Conservation (phyloP, 1,139 yeast species). For the Yamadazyma songkhlaensis region DNA sequence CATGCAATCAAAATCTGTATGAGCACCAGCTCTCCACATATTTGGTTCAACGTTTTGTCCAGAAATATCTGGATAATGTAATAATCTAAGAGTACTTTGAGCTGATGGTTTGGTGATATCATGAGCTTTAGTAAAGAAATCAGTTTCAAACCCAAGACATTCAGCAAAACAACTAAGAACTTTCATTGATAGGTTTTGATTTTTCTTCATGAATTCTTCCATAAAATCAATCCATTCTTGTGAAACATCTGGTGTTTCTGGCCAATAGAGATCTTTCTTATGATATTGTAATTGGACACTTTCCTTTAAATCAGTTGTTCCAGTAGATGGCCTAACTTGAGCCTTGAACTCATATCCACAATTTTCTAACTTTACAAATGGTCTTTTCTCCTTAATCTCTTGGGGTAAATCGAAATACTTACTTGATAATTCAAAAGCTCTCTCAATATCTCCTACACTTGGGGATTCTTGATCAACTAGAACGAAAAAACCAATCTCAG, state of each 20-base stretch:
- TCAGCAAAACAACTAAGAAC: constrained; percentile 19
- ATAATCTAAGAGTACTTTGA: constrained; percentile 24
- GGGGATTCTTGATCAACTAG: constrained; percentile 24
- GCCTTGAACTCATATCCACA: constrained; percentile 25
- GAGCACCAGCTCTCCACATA: constrained; percentile 29
- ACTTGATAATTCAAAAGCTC: constrained; percentile 14
- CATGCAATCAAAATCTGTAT: constrained; percentile 26
- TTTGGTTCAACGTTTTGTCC: constrained; percentile 16
- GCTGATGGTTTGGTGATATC: constrained; percentile 20
- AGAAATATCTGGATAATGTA: constrained; percentile 23
- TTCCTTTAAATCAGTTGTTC: constrained; percentile 25
- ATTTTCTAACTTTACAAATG: constrained; percentile 19
- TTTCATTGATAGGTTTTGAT: constrained; percentile 18
- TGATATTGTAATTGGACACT: constrained; percentile 27
- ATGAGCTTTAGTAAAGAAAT: constrained; percentile 21
- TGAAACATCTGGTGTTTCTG: constrained; percentile 20
- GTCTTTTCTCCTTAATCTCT: constrained; percentile 15
- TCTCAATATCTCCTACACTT: constrained; percentile 19
- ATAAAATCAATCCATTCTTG: constrained; percentile 21
- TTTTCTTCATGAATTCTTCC: constrained; percentile 12
- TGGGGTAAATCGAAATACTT: constrained; percentile 17
- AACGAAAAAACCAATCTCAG: constrained; percentile 21
- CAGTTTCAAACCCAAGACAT: constrained; percentile 19
- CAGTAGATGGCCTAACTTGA: constrained; percentile 28
- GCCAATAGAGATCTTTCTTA: constrained; percentile 23